Conservation (phyloP, 177 flowering plant species). For the Vitis hybrid region DNA sequence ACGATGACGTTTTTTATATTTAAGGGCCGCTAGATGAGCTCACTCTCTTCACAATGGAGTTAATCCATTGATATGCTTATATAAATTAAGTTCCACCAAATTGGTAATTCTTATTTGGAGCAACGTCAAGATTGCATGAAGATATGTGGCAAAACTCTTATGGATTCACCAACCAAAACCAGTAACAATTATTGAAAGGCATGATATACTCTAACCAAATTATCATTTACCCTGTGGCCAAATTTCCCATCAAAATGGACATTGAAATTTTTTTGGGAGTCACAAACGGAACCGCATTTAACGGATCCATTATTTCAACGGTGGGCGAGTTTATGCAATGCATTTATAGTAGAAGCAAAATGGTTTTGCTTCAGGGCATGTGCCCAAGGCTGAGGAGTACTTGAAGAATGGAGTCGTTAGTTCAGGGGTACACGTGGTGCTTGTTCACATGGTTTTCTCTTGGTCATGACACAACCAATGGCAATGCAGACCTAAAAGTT, state of each 20-base stretch:
- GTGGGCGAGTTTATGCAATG: constrained; percentile 58
- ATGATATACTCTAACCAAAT: no score
- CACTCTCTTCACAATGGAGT: constrained; percentile 31
- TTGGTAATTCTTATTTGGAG: not conserved
- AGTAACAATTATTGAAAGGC: no score
- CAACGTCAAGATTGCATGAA: constrained; percentile 42
- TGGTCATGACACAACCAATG: constrained; percentile 26
- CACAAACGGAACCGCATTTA: no score
- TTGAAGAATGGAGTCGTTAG: constrained; percentile 46
- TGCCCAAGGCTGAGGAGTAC: constrained; percentile 51
- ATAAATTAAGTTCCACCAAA: not conserved
- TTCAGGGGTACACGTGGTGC: constrained; percentile 40
- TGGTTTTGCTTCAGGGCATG: constrained; percentile 40
- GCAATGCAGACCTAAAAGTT: constrained; percentile 9
- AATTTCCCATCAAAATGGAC: no score
- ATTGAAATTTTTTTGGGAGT: no score
- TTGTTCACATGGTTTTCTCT: constrained; percentile 50
- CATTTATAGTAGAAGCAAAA: constrained; percentile 62
- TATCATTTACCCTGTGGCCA: no score
- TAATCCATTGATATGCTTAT: no score
- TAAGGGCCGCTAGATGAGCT: constrained; percentile 50
- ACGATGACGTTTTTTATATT: constrained; percentile 56
- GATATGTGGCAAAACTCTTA: constrained; percentile 34
- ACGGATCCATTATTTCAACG: no score
- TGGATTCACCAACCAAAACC: no score